Base-by-base conservation (phyloP, 169 alveolate genomes). In the Fabrea salina region DNA sequence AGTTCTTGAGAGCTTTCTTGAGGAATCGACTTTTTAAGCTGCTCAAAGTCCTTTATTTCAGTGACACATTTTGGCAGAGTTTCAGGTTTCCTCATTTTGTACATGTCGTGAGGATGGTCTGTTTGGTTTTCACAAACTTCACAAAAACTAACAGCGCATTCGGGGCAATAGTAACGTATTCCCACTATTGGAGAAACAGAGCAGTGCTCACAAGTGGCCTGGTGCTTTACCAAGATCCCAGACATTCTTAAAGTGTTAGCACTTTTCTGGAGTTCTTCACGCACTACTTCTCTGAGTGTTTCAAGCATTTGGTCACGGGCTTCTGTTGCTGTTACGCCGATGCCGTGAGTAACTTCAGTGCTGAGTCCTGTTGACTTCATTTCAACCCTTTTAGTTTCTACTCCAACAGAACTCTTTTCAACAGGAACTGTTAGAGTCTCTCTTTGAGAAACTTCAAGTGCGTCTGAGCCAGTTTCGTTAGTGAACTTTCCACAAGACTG, bases 141-240 rank as follows among this genome's bases (percentile, higher is more conserved):
- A 64, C 75, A 64, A 32, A 64, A 37, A 37, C 37, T 40, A 30
- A 40, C 7, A 1, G 33, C 35, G 41, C 75, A 64, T 13, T 64
- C 75, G 5, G 49, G 39, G 57, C 75, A 64, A 19, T 64, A 39
- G 41, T 64, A 64, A 25, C 75, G 5, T 5, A 64, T 64, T 33
- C 75, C 75, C 2, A 40, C n/a, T 16, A 64, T 64, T 2, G 75
- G 75, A n/a, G 16, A 19, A 4, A 35, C 19, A 22, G 19, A 19
- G 19, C 75, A 64, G 16, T 5, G 7, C 27, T 19, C 1, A 41
- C 75, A 64, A 3, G 16, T 35, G 16, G 19, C 54, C 19, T 33
- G 47, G 41, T 64, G 75, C 1, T 32, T 25, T 39, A 30, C n/a
- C 4, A 32, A 22, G 4, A 64, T 1, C n/a, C 75, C 75, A 5